phyloP scores from a whole-genome alignment of 2,329 filamentous ascomycete genomes.

The Blastomyces parvus region DNA sequence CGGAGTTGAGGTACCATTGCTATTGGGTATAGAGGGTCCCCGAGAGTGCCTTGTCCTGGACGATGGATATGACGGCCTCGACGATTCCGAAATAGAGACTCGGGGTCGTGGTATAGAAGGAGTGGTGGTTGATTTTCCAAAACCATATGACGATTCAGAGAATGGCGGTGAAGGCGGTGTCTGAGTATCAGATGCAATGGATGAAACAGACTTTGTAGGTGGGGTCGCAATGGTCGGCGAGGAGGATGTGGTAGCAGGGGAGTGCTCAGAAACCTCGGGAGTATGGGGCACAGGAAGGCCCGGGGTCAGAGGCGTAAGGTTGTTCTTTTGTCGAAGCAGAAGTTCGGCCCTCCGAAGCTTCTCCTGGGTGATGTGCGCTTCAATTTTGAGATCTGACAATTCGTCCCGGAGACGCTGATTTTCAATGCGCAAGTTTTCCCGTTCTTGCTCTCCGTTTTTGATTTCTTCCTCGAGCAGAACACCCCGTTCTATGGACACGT shows the following conservation, averaged over 20 bases:
- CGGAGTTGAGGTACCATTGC: constrained; percentile 37
- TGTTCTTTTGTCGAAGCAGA: constrained; percentile 42
- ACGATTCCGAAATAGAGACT: constrained; percentile 42
- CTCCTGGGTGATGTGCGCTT: constrained; percentile 87
- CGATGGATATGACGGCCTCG: constrained; percentile 43
- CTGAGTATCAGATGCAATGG: constrained; percentile 54
- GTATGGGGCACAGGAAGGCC: constrained; percentile 50
- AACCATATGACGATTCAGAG: constrained; percentile 66
- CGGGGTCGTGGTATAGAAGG: constrained; percentile 39
- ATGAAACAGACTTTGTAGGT: constrained; percentile 59
- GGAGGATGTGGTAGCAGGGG: constrained; percentile 74
- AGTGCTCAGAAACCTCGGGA: constrained; percentile 49
- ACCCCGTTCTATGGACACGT: constrained; percentile 79
- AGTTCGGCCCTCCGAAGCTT: constrained; percentile 68
- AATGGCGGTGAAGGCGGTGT: constrained; percentile 91
- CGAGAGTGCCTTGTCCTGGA: constrained; percentile 42
- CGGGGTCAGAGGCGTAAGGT: constrained; percentile 42
- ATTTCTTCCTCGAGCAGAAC: constrained; percentile 96
- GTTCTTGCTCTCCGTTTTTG: constrained; percentile 80
- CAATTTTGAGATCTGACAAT: constrained; percentile 84
- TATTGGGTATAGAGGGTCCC: constrained; percentile 50
- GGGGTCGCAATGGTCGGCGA: constrained; percentile 86
- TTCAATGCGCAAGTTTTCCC: constrained; percentile 81
- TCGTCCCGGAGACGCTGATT: constrained; percentile 84
- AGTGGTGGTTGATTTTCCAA: constrained; percentile 47